Percentiles rank a stretch among this genome's conserved stretches.
These are phyloP conservation scores for Allium sativum DNA, from an alignment of 106 monocot species.

Conservation along the genomic window DNA sequence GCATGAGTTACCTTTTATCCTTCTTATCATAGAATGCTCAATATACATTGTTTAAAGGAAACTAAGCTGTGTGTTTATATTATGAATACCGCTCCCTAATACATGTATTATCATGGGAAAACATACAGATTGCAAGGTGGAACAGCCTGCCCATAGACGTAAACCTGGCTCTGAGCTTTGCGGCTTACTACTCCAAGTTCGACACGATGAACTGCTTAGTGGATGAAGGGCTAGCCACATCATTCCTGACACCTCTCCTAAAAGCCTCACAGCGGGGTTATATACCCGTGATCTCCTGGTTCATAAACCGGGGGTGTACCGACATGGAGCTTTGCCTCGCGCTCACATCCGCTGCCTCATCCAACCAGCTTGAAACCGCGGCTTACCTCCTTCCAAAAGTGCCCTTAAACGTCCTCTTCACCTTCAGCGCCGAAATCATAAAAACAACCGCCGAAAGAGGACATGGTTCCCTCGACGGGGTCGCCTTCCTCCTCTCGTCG, in stretches of 20 bases:
- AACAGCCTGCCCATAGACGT: conserved; percentile 91
- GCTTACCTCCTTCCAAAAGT: conserved; percentile 77
- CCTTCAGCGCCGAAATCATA: conserved; percentile 74
- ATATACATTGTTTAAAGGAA: too few relatives aligned
- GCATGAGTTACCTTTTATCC: too few relatives aligned
- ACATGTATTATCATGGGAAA: too few relatives aligned
- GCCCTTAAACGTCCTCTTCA: conserved; percentile 59
- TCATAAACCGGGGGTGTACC: conserved; percentile 62
- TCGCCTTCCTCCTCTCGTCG: conserved; percentile 64
- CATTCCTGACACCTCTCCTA: conserved; percentile 85
- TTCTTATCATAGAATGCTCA: too few relatives aligned
- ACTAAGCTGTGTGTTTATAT: too few relatives aligned
- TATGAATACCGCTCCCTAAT: too few relatives aligned
- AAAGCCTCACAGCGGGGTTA: conserved; percentile 77
- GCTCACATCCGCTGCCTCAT: conserved; percentile 73
- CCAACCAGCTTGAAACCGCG: conserved; percentile 46
- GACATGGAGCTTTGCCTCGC: conserved; percentile 98
- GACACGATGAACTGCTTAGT: conserved; percentile 88
- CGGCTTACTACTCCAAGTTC: conserved; percentile 79
- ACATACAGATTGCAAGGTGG: conserved; percentile 70
- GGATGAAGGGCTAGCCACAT: conserved; percentile 62
- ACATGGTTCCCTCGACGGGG: conserved; percentile 63
- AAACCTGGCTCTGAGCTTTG: conserved; percentile 86
- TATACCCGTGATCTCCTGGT: conserved; percentile 77
- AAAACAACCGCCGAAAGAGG: conserved; percentile 79